Evolutionary conservation across 129 eudicot species (phyloP).

Genomic region (Pulicaria dysenterica): DNA sequence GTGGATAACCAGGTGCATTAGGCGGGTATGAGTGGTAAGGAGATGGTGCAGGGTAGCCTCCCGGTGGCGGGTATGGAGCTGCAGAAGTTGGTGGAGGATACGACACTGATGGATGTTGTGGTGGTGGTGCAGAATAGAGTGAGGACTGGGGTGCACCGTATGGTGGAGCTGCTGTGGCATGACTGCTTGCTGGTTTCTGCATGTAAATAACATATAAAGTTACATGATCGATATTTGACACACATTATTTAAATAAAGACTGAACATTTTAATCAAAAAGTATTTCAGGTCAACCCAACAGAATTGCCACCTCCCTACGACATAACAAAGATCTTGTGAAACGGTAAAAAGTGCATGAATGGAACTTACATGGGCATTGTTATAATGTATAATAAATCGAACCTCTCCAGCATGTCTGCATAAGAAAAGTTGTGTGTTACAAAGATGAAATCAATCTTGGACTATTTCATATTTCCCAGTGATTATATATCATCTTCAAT

Average conservation of each 20-base stretch:
- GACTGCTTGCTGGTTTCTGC: slow-evolving; percentile 65
- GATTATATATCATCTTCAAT: not conserved
- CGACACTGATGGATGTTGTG: slow-evolving; percentile 31
- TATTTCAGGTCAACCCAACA: not conserved
- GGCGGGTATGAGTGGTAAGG: slow-evolving; percentile 58
- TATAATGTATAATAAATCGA: slow-evolving; percentile 72
- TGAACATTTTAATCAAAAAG: not conserved
- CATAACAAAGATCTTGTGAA: not conserved
- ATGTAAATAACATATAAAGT: slow-evolving; percentile 7
- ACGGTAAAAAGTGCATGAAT: slow-evolving; percentile 8
- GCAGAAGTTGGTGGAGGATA: slow-evolving; percentile 33
- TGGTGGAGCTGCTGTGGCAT: slow-evolving; percentile 51
- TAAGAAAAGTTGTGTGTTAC: slow-evolving; percentile 5
- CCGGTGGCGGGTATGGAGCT: slow-evolving; percentile 39
- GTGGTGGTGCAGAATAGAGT: slow-evolving; percentile 45
- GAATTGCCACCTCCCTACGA: not conserved
- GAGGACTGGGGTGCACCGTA: slow-evolving; percentile 49
- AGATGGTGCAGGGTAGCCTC: slow-evolving; percentile 50
- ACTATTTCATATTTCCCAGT: not conserved
- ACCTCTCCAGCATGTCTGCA: slow-evolving; percentile 89
- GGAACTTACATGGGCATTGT: slow-evolving; percentile 63
- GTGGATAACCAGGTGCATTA: slow-evolving; percentile 48
- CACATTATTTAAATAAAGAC: not conserved
- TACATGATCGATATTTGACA: not conserved
- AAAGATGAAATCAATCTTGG: not conserved